Base-by-base conservation (phyloP, 495 filamentous ascomycete genomes). In the Pyrenopolyporus hunteri region DNA sequence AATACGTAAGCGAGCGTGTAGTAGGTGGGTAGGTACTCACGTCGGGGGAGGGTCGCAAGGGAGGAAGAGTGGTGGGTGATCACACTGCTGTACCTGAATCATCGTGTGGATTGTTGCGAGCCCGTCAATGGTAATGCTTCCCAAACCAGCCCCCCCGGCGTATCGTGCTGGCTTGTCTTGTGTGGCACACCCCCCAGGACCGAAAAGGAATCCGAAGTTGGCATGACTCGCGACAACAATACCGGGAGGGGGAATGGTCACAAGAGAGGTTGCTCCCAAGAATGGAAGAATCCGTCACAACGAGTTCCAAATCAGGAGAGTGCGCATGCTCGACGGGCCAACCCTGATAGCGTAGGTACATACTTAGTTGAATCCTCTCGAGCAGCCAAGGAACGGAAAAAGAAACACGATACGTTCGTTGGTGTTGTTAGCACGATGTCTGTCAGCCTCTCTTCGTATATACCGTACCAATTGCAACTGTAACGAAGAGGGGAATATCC, bases 21-120 rank as follows among this genome's bases (percentile, higher is more conserved):
- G 14, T 26, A 6, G 25, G 42, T 28, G 22, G 13, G 22, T 45
- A 28, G 3, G 23, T 29, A 42, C 9, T 4, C 37, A 9, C 23
- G 13, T 42, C 23, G 4, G 14, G 19, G 37, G 16, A 4, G 20
- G 28, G 29, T 64, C 54, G 55, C 55, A 64, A 55, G 54, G 52
- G 45, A 55, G 26, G 39, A 33, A 11, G 33, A 23, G 35, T 44
- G 61, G 40, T 53, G 47, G 54, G 33, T 54, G 55, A 59, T 56
- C 62, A 59, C 55, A 59, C 55, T 44, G 20, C 45, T 51, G 62
- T 65, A 57, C 62, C 62, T 65, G 62, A 65, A 65, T 65, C 62
- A 65, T 37, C 47, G 51, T 48, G 31, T 50, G 52, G 52, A 37
- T 63, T 37, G 14, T 37, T 43, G 45, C 29, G 59, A 48, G 6